Conservation (phyloP, 257 asterid genomes). For the Ophiorrhiza pumila region DNA sequence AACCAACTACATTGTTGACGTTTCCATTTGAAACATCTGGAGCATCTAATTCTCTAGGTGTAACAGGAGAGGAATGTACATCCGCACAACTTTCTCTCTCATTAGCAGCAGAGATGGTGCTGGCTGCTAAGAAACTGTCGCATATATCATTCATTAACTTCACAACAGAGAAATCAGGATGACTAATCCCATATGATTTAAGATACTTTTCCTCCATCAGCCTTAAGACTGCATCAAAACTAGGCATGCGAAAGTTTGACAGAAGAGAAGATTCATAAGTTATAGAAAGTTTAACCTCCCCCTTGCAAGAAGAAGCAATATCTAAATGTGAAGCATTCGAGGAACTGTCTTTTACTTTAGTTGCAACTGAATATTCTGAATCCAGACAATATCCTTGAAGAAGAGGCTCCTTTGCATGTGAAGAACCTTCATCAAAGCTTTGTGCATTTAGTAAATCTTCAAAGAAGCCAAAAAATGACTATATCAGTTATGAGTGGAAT, state of each 20-base stretch:
- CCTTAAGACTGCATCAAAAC: slow-evolving; percentile 7
- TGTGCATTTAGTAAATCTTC: neutral
- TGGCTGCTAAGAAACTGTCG: slow-evolving; percentile 22
- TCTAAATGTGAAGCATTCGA: slow-evolving; percentile 23
- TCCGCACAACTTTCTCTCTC: slow-evolving; percentile 10
- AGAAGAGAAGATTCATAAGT: slow-evolving; percentile 15
- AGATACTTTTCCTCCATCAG: slow-evolving; percentile 5
- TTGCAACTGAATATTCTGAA: slow-evolving; percentile 16
- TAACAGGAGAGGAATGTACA: slow-evolving; percentile 16
- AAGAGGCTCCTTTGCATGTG: slow-evolving; percentile 12
- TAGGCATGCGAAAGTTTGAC: neutral
- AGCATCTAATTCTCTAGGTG: slow-evolving; percentile 6
- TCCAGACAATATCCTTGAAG: slow-evolving; percentile 22
- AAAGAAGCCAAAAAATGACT: neutral
- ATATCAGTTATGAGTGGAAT: neutral
- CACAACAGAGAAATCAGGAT: slow-evolving; percentile 19
- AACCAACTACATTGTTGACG: slow-evolving; percentile 18
- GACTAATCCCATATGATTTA: slow-evolving; percentile 2
- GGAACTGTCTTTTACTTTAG: slow-evolving; percentile 12
- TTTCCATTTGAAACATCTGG: slow-evolving; percentile 19
- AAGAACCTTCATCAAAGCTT: neutral
- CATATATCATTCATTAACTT: slow-evolving; percentile 30
- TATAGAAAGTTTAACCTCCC: slow-evolving; percentile 28
- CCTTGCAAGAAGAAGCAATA: slow-evolving; percentile 37
- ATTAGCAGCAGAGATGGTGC: neutral